Evolutionary conservation across 352 stramenopile species (phyloP).

Genomic region (Proteromonas lacertae): DNA sequence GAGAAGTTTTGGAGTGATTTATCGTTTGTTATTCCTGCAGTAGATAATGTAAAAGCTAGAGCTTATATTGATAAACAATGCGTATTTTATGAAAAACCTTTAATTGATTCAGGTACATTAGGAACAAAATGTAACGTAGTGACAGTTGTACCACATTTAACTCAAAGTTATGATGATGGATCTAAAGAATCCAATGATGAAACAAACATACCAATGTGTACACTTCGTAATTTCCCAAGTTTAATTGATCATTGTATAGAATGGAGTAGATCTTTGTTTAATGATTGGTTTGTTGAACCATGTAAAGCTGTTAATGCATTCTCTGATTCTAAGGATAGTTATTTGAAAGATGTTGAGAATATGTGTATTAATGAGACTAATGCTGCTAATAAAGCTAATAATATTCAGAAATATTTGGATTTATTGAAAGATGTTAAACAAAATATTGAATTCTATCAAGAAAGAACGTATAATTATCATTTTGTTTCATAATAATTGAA

Average conservation of each 20-base stretch:
- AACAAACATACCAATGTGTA: constrained; percentile 92
- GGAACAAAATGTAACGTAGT: constrained; percentile 71
- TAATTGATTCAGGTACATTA: constrained; percentile 84
- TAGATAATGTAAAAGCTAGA: constrained; percentile 85
- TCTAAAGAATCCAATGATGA: constrained; percentile 19
- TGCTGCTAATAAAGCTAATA: not conserved
- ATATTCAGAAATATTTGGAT: not conserved
- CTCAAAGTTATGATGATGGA: constrained; percentile 1
- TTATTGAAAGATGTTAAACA: too few species aligned
- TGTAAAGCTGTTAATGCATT: constrained; percentile 42
- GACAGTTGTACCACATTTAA: not conserved
- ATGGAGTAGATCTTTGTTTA: constrained; percentile 45
- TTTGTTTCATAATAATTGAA: too few species aligned
- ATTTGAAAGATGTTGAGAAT: constrained; percentile 17
- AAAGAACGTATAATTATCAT: too few species aligned
- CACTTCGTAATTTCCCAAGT: constrained; percentile 97
- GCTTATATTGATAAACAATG: constrained; percentile 76
- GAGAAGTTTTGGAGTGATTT: constrained; percentile 71
- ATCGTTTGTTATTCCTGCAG: constrained; percentile 62
- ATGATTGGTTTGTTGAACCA: constrained; percentile 54
- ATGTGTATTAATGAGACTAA: not conserved
- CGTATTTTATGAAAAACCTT: constrained; percentile 68
- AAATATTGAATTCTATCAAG: too few species aligned
- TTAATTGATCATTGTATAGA: constrained; percentile 91
- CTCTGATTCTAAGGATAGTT: constrained; percentile 22